phyloP scores from a whole-genome alignment of 192 early-diverging fungal genomes.

The Polychytrium aggregatum region DNA sequence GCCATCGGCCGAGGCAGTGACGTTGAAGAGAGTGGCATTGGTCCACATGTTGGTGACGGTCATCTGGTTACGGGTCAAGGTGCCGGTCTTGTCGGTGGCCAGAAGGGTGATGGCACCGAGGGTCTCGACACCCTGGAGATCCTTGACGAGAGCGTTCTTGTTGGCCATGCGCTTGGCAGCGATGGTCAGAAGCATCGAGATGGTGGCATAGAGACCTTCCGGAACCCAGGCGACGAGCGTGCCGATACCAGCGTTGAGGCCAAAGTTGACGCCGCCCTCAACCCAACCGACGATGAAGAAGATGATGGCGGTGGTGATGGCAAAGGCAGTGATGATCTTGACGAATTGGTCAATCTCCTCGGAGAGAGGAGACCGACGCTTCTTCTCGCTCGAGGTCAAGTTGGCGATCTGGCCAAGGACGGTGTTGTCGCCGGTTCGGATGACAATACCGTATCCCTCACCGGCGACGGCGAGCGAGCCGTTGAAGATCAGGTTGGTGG shows the following conservation, averaged over 20 bases:
- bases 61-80: slow-evolving; percentile 95
- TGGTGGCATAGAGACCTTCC: slow-evolving; percentile 86
- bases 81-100: slow-evolving; percentile 97
- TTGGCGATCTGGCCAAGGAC: slow-evolving; percentile 93
- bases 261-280: slow-evolving; percentile 23
- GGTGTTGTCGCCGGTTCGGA: slow-evolving; percentile 85
- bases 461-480: slow-evolving; percentile 71
- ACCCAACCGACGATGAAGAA: slow-evolving; percentile 75
- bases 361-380: slow-evolving; percentile 60
- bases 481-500: slow-evolving; percentile 85
- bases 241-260: slow-evolving; percentile 82
- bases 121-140: slow-evolving; percentile 92
- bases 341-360: slow-evolving; percentile 71
- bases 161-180: slow-evolving; percentile 91
- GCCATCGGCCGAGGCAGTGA: no score
- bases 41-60: slow-evolving; percentile 88
- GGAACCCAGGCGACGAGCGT: slow-evolving; percentile 77
- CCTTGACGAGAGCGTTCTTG: slow-evolving; percentile 88
- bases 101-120: slow-evolving; percentile 92
- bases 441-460: slow-evolving; percentile 85
- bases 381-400: slow-evolving; percentile 69
- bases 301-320: slow-evolving; percentile 58
- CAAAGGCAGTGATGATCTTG: slow-evolving; percentile 72
- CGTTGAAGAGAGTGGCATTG: slow-evolving; percentile 50
- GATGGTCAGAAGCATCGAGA: slow-evolving; percentile 78